Base-by-base conservation (phyloP, 169 alveolate genomes). In the Plasmodium chabaudi region DNA sequence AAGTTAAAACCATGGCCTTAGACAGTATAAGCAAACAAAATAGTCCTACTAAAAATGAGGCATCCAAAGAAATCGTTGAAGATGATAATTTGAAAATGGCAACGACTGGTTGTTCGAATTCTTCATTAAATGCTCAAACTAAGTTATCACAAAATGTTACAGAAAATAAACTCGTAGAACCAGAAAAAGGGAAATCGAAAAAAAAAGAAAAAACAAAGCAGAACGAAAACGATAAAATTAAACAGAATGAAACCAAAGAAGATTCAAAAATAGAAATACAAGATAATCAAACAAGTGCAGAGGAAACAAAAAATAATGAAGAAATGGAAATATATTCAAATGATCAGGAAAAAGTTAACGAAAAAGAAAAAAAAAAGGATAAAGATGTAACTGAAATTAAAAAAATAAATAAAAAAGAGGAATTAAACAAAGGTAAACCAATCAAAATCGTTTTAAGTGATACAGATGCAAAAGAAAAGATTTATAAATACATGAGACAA, bases 401-500 rank as follows among this genome's bases (percentile, higher is more conserved):
- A 55, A 77, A 63, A 39, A 39, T 19, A 21, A 77, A 64, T 39
- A 75, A 63, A 55, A 68, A 6, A 9, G 57, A 39, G 34, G 70
- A 75, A 21, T 23, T 39, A 65, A 70, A 51, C 9, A 88, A 74
- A 21, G 56, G 49, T 21, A 77, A 65, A 72, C 88, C 47, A 46
- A 51, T 49, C 1, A 73, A 72, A 68, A 9, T 25, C 2, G 21
- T 87, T 5, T 86, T 74, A 42, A 39, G 70, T 47, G 87, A 88
- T 39, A 49, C 73, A 17, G 87, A 87, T n/a, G 67, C 89, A 51
- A 93, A 88, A 72, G 93, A 89, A 25, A 89, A 82, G 72, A 95
- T 95, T 84, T 93, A 91, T 44, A 92, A 90, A 71, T 93, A 92
- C 51, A 95, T 95, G 97, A 95, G 88, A 49, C 92, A 87, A 27